These are phyloP conservation scores for Claviceps fusiformis DNA, from an alignment of 2,329 filamentous ascomycete species.

Conservation along the genomic window DNA sequence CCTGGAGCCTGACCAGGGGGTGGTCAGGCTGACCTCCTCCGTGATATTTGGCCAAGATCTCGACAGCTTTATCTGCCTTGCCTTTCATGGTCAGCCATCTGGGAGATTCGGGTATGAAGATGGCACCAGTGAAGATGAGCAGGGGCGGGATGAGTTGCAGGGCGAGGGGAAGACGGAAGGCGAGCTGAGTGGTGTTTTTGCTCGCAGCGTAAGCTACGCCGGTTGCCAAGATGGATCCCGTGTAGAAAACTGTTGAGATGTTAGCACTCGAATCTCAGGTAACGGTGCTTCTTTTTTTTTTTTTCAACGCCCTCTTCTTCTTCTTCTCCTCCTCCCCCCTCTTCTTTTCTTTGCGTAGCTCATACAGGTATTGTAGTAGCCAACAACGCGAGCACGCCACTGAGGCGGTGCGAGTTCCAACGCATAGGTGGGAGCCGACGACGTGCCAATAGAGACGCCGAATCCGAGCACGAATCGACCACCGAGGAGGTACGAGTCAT, in stretches of 20 bases:
- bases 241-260: slow-evolving; percentile 7
- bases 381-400: slow-evolving; percentile 31
- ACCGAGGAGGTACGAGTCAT: slow-evolving; percentile 27
- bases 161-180: not conserved
- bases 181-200: not conserved
- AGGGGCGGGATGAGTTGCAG: not conserved
- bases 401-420: slow-evolving; percentile 38
- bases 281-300: too few species aligned
- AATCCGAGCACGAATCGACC: slow-evolving; percentile 45
- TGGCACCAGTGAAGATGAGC: not conserved
- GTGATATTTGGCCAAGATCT: not conserved
- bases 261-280: too few species aligned
- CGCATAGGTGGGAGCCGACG: slow-evolving; percentile 26
- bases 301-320: too few species aligned
- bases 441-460: slow-evolving; percentile 26
- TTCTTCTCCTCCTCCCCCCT: too few species aligned
- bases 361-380: slow-evolving; percentile 26
- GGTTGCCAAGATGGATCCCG: not conserved
- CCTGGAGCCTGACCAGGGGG: not conserved
- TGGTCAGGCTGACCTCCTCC: not conserved
- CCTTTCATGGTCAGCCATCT: not conserved
- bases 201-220: not conserved
- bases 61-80: not conserved
- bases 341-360: not conserved
- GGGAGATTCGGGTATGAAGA: not conserved